These are phyloP conservation scores for Stephanocyclus meneghinianus DNA, from an alignment of 352 stramenopile genomes.

Conservation along the genomic window DNA sequence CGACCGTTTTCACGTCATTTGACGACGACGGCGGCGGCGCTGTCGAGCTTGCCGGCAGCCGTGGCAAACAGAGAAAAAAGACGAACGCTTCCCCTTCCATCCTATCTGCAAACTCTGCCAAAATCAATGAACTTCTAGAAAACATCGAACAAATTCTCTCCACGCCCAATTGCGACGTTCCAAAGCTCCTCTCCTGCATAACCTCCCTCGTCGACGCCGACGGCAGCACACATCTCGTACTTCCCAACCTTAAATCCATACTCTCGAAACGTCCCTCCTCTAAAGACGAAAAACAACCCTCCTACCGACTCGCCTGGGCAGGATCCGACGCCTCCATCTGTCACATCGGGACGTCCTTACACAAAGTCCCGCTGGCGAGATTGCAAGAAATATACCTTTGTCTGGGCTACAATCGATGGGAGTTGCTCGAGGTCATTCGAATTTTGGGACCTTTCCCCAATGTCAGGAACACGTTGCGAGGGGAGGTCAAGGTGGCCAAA, in stretches of 20 bases:
- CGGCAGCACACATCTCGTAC: constrained; percentile 5
- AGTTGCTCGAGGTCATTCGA: constrained; percentile 79
- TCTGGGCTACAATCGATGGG: constrained; percentile 62
- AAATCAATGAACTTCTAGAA: constrained; percentile 32
- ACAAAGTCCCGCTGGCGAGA: constrained; percentile 80
- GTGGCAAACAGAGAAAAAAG: constrained; percentile 16
- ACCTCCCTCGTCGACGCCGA: constrained; percentile 20
- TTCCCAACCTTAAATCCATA: constrained; percentile 31
- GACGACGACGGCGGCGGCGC: constrained; percentile 10
- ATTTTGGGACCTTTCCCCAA: constrained; percentile 83
- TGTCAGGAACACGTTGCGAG: constrained; percentile 76
- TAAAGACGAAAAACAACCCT: constrained; percentile 18
- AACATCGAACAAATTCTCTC: constrained; percentile 30
- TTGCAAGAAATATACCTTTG: constrained; percentile 81
- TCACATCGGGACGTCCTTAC: constrained; percentile 76
- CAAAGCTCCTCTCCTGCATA: constrained; percentile 29
- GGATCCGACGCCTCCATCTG: constrained; percentile 74
- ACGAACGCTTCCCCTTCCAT: not conserved
- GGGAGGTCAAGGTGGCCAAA: constrained; percentile 44
- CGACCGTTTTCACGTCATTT: constrained; percentile 7
- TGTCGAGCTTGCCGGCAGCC: not conserved
- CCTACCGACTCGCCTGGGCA: constrained; percentile 73
- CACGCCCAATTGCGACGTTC: constrained; percentile 36
- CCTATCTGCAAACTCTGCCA: not conserved
- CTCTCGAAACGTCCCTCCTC: constrained; percentile 1